These are phyloP conservation scores for Aspergillus aculeatus DNA, from an alignment of 2,329 filamentous ascomycete species.

Conservation along the genomic window DNA sequence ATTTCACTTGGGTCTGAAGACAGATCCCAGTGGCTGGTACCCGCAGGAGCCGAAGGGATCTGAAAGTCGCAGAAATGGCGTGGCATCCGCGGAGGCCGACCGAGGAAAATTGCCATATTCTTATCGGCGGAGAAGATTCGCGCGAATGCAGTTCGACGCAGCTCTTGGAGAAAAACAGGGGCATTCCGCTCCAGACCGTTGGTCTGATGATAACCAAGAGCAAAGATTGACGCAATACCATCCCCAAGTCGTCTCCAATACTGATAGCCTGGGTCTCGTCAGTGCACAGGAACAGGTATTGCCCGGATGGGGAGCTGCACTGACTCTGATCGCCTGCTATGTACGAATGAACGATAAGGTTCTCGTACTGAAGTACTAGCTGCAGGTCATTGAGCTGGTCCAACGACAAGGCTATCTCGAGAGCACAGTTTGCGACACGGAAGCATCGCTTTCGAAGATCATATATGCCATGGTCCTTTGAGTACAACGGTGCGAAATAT, in stretches of 20 bases:
- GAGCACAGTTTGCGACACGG: conserved; percentile 34
- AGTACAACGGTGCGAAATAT: conserved; percentile 31
- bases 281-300: not conserved
- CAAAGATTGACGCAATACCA: conserved; percentile 47
- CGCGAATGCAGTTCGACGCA: conserved; percentile 43
- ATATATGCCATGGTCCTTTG: conserved; percentile 25
- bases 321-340: conserved; percentile 48
- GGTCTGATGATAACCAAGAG: conserved; percentile 48
- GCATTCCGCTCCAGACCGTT: conserved; percentile 28
- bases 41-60: not conserved
- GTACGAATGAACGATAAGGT: conserved; percentile 47
- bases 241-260: conserved; percentile 51
- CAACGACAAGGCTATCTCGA: conserved; percentile 38
- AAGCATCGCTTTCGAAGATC: conserved; percentile 26
- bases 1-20: not conserved
- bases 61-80: conserved; percentile 43
- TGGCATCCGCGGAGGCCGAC: conserved; percentile 47
- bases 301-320: conserved; percentile 2
- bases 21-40: no score
- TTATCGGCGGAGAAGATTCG: conserved; percentile 49
- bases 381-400: conserved; percentile 47
- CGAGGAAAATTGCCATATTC: conserved; percentile 49
- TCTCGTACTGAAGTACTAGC: conserved; percentile 48
- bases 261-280: conserved; percentile 38
- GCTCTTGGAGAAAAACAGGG: conserved; percentile 39